Evolutionary conservation across 2,329 filamentous ascomycete genomes (phyloP), one percentile per base, ranked within the genome.

Genomic region (Claviceps paspali): DNA sequence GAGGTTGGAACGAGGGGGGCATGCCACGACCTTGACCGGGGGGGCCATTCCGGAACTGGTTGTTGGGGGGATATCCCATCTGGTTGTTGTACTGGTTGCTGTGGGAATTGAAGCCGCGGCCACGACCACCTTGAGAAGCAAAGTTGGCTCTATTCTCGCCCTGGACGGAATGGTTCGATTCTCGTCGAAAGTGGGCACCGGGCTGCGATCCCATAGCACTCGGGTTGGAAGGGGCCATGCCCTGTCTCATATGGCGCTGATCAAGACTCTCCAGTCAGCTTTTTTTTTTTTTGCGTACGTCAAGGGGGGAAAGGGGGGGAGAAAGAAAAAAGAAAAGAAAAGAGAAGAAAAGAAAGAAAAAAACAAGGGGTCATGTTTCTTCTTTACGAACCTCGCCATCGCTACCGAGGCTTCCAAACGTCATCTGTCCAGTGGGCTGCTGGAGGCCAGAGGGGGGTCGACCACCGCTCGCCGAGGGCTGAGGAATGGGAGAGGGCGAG

Each of bases 401-500:
- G 51, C 77, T 78, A 49, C 72, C 76, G 48, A 88, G 79, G 61
- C 82, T 87, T 46, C 87, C 87, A 65, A 94, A 95, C 36, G 83
- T 73, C 57, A 79, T 77, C 52, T 76, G 79, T 33, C 59, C 57
- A 38, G 73, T 73, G 47, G 80, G 76, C 46, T 77, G 77, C 47
- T 79, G 70, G 45, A 85, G 70, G 45, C 73, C 73, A 24, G 84
- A 80, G 31, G 86, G 85, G 48, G 87, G 87, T 51, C 85, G 84
- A 49, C 86, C 85, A 52, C 86, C 91, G 52, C 79, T 82, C 24
- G 79, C 78, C 38, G 80, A 75, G 36, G 86, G 84, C 59, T 88
- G 83, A 23, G 91, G 88, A 49, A 96, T 96, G 4, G 91, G 91
- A 29, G 84, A 88, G 4, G 91, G 91, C 32, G 88, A 95, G 48